Conservation (phyloP, 371 early-diverging fungal genomes). For the Apophysomyces elegans region DNA sequence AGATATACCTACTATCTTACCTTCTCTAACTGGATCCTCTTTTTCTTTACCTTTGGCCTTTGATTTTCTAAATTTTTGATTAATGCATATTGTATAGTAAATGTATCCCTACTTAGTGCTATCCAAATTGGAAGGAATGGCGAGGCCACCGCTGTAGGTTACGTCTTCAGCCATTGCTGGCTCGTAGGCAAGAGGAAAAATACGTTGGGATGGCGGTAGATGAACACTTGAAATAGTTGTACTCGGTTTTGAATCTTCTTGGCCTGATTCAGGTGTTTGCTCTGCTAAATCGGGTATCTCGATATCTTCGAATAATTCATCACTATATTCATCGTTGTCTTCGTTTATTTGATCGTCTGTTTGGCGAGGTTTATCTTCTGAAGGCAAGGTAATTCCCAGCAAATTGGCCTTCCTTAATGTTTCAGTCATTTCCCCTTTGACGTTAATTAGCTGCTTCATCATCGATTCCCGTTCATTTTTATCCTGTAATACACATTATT, state of each 20-base stretch:
- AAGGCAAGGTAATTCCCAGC: slow-evolving; percentile 45
- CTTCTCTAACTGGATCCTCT: slow-evolving; percentile 30
- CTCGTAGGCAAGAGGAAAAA: slow-evolving; percentile 55
- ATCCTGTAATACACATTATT: slow-evolving; percentile 23
- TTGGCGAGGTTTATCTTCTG: background rate
- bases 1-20: slow-evolving; percentile 11
- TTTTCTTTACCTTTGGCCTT: slow-evolving; percentile 39
- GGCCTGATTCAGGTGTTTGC: background rate
- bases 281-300: slow-evolving; percentile 28
- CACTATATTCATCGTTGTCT: slow-evolving; percentile 55
- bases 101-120: slow-evolving; percentile 2
- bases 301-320: slow-evolving; percentile 64
- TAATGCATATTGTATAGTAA: slow-evolving; percentile 8
- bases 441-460: slow-evolving; percentile 42
- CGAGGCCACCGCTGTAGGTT: slow-evolving; percentile 38
- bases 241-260: background rate
- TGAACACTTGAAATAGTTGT: slow-evolving; percentile 14
- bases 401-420: slow-evolving; percentile 55
- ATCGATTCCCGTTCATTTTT: slow-evolving; percentile 37
- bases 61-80: background rate
- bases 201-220: slow-evolving; percentile 45
- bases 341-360: slow-evolving; percentile 28
- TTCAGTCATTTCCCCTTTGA: slow-evolving; percentile 43
- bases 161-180: slow-evolving; percentile 51
- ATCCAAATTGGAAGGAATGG: background rate